Conservation (phyloP, 352 stramenopile species). For the Proteromonas lacertae region DNA sequence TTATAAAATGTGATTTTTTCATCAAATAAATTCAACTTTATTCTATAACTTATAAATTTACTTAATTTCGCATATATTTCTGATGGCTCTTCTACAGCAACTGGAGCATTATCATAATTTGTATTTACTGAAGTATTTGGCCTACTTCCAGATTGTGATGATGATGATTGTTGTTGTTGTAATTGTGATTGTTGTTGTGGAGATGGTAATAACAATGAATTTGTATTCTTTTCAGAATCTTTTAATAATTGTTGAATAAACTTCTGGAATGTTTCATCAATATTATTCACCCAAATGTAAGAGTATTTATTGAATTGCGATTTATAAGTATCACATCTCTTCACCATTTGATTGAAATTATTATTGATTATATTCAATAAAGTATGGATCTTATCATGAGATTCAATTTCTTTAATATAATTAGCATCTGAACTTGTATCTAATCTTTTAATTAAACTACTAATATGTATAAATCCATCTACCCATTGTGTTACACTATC, state of each 20-base stretch:
- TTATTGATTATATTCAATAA: constrained; percentile 31
- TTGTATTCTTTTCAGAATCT: too few relatives aligned
- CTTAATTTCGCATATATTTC: too few relatives aligned
- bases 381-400: constrained; percentile 26
- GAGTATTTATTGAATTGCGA: constrained; percentile 41
- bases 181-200: not conserved
- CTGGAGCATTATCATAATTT: too few relatives aligned
- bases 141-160: not conserved
- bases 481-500: constrained; percentile 11
- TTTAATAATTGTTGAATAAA: constrained; percentile 18
- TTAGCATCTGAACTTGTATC: constrained; percentile 43
- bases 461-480: constrained; percentile 8
- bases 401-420: constrained; percentile 42
- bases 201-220: too few relatives aligned
- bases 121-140: not conserved
- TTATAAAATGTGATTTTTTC: constrained; percentile 51
- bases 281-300: constrained; percentile 52
- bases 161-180: not conserved
- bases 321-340: constrained; percentile 19
- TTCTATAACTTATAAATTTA: too few relatives aligned
- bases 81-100: too few relatives aligned
- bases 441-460: constrained; percentile 15
- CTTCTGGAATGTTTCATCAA: constrained; percentile 36
- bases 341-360: constrained; percentile 34
- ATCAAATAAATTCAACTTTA: constrained; percentile 39